Evolutionary conservation across 2,329 filamentous ascomycete genomes (phyloP).

Genomic region (Stagonosporopsis tanaceti): DNA sequence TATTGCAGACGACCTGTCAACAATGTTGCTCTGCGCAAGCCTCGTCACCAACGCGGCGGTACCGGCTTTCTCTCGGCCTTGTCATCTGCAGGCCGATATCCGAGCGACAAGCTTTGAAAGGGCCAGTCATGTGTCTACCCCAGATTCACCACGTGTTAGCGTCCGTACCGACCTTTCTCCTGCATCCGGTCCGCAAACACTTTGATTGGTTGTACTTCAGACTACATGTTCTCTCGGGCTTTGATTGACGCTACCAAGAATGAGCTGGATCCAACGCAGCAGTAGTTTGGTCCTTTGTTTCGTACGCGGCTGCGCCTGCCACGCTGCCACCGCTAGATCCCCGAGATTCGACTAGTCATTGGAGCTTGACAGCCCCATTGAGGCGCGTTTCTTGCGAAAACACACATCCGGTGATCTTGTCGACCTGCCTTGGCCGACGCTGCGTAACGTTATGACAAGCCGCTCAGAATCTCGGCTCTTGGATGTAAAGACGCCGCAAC

Average conservation of each 20-base stretch:
- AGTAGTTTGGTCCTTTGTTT: constrained; percentile 3
- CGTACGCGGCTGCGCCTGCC: constrained; percentile 5
- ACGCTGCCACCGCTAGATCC: constrained; percentile 2
- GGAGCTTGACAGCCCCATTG: constrained; percentile 4
- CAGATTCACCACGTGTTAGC: constrained; percentile 7
- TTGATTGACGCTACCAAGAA: not conserved
- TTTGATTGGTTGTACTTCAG: constrained; percentile 1
- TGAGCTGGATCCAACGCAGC: not conserved
- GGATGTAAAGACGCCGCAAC: constrained; percentile 8
- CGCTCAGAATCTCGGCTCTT: not conserved
- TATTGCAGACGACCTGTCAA: not conserved
- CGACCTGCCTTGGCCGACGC: constrained; percentile 2
- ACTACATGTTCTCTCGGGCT: constrained; percentile 3
- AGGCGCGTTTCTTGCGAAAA: not conserved
- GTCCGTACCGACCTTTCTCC: not conserved
- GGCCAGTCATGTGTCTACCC: constrained; percentile 7
- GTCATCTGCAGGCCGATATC: constrained; percentile 9
- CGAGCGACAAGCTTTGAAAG: constrained; percentile 7
- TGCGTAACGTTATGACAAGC: constrained; percentile 1
- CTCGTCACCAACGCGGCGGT: not conserved
- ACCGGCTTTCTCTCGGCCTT: constrained; percentile 1
- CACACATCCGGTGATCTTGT: constrained; percentile 14
- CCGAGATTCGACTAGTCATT: constrained; percentile 16
- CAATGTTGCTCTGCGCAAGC: not conserved
- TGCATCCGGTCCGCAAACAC: not conserved